Evolutionary conservation across 371 early-diverging fungal genomes (phyloP).

Genomic region (Syncephalastrum monosporum): DNA sequence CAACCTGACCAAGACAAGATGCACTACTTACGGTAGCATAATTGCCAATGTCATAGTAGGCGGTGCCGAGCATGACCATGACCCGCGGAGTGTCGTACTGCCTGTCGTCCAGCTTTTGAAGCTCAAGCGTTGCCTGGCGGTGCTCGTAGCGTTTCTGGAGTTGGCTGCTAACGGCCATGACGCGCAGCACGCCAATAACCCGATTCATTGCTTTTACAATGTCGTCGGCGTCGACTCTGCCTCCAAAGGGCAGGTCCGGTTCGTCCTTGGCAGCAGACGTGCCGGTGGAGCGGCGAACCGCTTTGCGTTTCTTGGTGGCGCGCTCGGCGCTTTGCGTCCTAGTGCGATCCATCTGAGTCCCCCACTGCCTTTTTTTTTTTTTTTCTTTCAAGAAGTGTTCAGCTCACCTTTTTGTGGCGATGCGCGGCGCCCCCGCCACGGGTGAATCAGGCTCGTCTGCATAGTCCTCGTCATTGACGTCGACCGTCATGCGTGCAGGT

Average conservation of each 20-base stretch:
- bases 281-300: no score
- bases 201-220: constrained; percentile 34
- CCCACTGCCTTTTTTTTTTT: no score
- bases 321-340: background rate
- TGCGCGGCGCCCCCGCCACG: no score
- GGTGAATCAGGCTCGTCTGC: background rate
- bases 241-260: constrained; percentile 3
- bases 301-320: background rate
- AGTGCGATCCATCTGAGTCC: no score
- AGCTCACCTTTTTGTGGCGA: no score
- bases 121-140: constrained; percentile 23
- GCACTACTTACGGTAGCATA: constrained; percentile 20
- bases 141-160: constrained; percentile 33
- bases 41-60: constrained; percentile 40
- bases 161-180: constrained; percentile 32
- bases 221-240: background rate
- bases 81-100: constrained; percentile 46
- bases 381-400: no score
- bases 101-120: constrained; percentile 36
- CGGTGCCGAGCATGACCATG: constrained; percentile 32
- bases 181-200: constrained; percentile 23
- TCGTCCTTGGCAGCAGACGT: background rate
- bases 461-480: background rate
- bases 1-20: background rate
- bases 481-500: constrained; percentile 20